These are phyloP conservation scores for Tolypocladium paradoxum DNA, from an alignment of 2,329 filamentous ascomycete genomes.

Conservation along the genomic window DNA sequence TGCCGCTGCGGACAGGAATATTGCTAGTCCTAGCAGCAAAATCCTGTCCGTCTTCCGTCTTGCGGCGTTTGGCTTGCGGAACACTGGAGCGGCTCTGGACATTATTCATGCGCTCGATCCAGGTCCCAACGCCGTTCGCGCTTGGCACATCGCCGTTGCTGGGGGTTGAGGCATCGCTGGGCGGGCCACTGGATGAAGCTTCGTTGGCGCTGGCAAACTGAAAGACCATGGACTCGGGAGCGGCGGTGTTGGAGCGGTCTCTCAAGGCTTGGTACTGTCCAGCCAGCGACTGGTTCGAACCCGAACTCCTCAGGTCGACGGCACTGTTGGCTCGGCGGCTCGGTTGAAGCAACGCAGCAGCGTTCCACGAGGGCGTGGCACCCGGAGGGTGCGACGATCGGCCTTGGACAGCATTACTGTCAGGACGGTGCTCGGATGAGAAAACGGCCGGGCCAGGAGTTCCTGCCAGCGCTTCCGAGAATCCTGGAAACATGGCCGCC, in stretches of 20 bases:
- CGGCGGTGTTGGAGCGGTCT: constrained; percentile 13
- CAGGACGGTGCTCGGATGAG: neutral
- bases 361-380: constrained; percentile 27
- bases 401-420: constrained; percentile 11
- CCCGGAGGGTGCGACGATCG: constrained; percentile 15
- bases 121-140: constrained; percentile 37
- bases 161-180: constrained; percentile 23
- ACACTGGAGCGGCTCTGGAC: constrained; percentile 53
- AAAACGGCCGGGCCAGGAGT: neutral
- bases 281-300: constrained; percentile 12
- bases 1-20: constrained; percentile 27
- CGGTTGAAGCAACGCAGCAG: constrained; percentile 29
- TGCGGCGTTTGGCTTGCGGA: constrained; percentile 56
- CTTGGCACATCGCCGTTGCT: constrained; percentile 12
- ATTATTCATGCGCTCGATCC: constrained; percentile 69
- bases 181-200: constrained; percentile 19
- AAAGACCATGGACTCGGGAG: constrained; percentile 26
- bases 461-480: constrained; percentile 2
- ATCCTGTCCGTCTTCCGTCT: constrained; percentile 35
- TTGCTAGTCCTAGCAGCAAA: constrained; percentile 24
- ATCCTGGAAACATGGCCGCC: constrained; percentile 2
- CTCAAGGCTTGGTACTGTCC: constrained; percentile 8
- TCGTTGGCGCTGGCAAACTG: constrained; percentile 29
- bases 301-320: constrained; percentile 14
- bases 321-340: constrained; percentile 18